Conservation (phyloP, 2,329 filamentous ascomycete genomes). For the Nannizziopsis arthrosporioides region DNA sequence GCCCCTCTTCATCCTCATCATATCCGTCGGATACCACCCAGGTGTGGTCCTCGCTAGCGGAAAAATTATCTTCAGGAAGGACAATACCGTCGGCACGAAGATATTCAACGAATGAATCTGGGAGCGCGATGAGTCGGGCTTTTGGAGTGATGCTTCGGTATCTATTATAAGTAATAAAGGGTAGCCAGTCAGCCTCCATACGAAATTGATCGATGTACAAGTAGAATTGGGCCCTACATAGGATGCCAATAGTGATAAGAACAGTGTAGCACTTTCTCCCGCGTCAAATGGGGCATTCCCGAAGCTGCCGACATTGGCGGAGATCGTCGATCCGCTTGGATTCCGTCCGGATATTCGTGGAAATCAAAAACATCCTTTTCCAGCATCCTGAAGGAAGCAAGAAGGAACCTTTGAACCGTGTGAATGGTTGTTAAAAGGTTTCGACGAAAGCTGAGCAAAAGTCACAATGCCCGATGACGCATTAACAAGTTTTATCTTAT, state of each 20-base stretch:
- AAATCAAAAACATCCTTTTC: neutral
- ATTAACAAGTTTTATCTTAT: neutral
- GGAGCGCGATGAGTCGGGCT: conserved; percentile 70
- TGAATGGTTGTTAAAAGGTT: neutral
- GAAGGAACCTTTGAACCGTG: neutral
- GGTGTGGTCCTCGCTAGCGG: conserved; percentile 36
- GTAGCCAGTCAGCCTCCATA: neutral
- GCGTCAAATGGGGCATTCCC: conserved; percentile 67
- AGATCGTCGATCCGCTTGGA: neutral
- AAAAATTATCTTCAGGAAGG: conserved; percentile 45
- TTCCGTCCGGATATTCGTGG: neutral
- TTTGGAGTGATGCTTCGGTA: conserved; percentile 75
- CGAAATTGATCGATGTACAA: neutral
- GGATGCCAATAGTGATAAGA: conserved; percentile 90
- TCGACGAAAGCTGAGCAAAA: neutral
- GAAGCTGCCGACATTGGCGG: neutral
- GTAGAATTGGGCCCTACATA: conserved; percentile 40
- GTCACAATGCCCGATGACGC: neutral
- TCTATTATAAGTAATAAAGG: conserved; percentile 31
- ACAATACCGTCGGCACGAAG: conserved; percentile 87
- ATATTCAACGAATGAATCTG: conserved; percentile 66
- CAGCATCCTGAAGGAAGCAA: neutral
- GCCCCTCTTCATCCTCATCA: conserved; percentile 47
- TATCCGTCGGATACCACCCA: conserved; percentile 54
- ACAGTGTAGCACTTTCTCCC: conserved; percentile 82